Evolutionary conservation across 371 early-diverging fungal species (phyloP).

Genomic region (Mucor ambiguus): DNA sequence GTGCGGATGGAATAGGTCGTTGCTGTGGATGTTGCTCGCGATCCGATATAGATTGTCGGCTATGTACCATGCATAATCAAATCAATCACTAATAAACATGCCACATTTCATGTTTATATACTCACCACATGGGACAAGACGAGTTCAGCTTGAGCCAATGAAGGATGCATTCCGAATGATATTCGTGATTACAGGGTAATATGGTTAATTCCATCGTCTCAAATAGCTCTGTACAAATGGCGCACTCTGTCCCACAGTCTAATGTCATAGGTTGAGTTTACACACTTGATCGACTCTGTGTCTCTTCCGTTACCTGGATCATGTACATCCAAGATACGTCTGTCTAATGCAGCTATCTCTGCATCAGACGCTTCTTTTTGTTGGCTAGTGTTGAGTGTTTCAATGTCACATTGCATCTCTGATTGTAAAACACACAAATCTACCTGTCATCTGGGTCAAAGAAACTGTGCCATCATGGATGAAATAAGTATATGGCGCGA

Average conservation of each 20-base stretch:
- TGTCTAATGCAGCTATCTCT: background rate
- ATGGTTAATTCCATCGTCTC: background rate
- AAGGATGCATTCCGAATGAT: conserved; percentile 16
- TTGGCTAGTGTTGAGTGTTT: background rate
- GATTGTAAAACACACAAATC: background rate
- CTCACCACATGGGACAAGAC: conserved; percentile 23
- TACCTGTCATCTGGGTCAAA: background rate
- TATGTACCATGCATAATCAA: background rate
- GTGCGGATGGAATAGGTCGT: background rate
- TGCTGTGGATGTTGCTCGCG: background rate
- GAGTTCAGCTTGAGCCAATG: conserved; percentile 17
- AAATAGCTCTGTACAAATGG: conserved; percentile 15
- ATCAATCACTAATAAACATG: background rate
- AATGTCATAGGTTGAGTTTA: background rate
- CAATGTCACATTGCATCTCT: background rate
- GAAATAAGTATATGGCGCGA: background rate
- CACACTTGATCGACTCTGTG: background rate
- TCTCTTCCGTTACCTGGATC: background rate
- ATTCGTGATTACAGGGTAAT: conserved; percentile 16
- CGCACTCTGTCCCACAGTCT: conserved; percentile 3
- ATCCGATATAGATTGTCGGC: conserved; percentile 1
- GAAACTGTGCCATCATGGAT: background rate
- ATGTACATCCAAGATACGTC: background rate
- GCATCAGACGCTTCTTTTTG: background rate
- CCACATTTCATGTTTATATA: background rate